Evolutionary conservation across 2,329 filamentous ascomycete species (phyloP), one percentile per base, ranked within the genome.

Genomic region (Tricladium varicosporioides): DNA sequence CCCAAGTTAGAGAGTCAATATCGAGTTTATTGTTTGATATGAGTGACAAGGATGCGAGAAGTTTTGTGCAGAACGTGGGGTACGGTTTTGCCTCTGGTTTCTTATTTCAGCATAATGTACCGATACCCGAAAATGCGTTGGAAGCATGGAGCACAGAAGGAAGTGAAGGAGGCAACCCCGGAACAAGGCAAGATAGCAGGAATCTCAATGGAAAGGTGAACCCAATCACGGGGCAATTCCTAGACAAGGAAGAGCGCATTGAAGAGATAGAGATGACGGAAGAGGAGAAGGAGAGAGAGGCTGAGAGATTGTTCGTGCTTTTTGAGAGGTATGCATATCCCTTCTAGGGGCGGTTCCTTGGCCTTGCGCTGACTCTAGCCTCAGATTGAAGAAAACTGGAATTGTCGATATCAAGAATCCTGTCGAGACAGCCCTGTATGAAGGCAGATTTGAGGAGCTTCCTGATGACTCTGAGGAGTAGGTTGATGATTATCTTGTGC

Each of bases 31-130:
- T 97, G 60, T 99, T 95, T 70, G 89, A 95, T 62, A 79, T 97
- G 27, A 96, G 92, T 0, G 88, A 87, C 62, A 89, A 86, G 65
- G 86, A 97, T 65, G 83, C 92, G 0, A 82, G 81, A 14, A 88
- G 80, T 31, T 94, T 97, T 67, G 89, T 97, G 0, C 81, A 89
- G 51, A 97, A 97, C 64, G 90, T 99, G 11, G 94, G 94, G 0
- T 99, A 96, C 69, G 94, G 94, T 0, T 96, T 90, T 68, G 94
- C 94, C 0, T 90, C 92, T 0, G 94, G 94, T 0, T 96, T 94
- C 70, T 76, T 99, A 14, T 87, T 92, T 75, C 87, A 89, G 61
- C 89, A 93, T 60, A 90, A 94, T 54, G 85, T 97, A 11, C 80
- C 87, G 0, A 78, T 96, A 18, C 91, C 92, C 0, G 79, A 85